Evolutionary conservation across 164 flowering plant species (phyloP).

Genomic region (Magnolia sinica): DNA sequence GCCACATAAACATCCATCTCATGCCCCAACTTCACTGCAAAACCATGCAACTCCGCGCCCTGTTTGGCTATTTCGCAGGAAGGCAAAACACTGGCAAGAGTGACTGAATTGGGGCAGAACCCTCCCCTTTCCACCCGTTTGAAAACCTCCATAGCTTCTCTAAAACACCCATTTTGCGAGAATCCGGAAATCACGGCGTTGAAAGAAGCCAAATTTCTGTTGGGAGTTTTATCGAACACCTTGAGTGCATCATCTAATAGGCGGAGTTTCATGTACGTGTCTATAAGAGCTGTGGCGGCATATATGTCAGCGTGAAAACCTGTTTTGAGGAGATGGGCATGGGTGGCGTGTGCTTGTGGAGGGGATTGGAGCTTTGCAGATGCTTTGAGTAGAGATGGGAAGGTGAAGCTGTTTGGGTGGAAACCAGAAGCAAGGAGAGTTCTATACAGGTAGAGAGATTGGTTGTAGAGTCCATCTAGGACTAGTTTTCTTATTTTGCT

Average conservation of each 20-base stretch:
- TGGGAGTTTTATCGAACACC: conserved; percentile 60
- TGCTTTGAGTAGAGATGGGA: conserved; percentile 68
- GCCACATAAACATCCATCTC: conserved; percentile 54
- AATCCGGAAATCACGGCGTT: conserved; percentile 59
- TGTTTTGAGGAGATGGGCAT: conserved; percentile 51
- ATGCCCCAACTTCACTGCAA: conserved; percentile 57
- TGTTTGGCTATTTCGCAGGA: conserved; percentile 32
- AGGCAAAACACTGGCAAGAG: conserved; percentile 47
- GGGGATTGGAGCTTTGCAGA: conserved; percentile 39
- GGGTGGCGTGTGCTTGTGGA: conserved; percentile 41
- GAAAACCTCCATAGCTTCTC: conserved; percentile 40
- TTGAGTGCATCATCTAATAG: conserved; percentile 32
- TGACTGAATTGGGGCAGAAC: conserved; percentile 53
- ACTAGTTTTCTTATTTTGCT: conserved; percentile 32
- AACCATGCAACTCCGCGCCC: conserved; percentile 54
- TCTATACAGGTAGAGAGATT: conserved; percentile 44
- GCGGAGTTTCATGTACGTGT: conserved; percentile 41
- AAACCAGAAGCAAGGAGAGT: conserved; percentile 32
- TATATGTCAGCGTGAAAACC: conserved; percentile 39
- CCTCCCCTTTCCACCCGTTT: conserved; percentile 17
- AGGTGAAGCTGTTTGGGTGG: conserved; percentile 43
- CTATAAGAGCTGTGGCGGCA: conserved; percentile 43
- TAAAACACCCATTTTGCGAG: conserved; percentile 37
- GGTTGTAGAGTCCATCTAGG: conserved; percentile 40
- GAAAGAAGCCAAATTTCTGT: conserved; percentile 35